Evolutionary conservation across 2,329 filamentous ascomycete species (phyloP), one percentile per base, ranked within the genome.

Genomic region (Pseudogymnoascus destructans): DNA sequence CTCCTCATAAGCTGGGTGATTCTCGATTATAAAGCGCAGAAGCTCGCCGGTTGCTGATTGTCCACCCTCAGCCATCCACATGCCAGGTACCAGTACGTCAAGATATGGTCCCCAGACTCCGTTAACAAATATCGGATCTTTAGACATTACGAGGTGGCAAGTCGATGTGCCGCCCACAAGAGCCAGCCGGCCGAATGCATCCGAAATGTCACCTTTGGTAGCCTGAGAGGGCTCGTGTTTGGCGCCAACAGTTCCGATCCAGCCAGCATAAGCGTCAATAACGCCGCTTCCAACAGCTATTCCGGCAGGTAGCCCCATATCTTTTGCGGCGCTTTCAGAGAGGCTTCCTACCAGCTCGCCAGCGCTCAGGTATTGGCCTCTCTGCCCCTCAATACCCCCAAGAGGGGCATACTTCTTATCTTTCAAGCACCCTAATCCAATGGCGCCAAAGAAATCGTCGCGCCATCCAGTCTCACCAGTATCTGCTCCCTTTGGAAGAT

Each of bases 381-480:
- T 97, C 93, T 98, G 69, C 78, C 88, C 87, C 70, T 97, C 80
- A 65, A 98, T 89, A 64, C 93, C 93, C 63, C 93, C 93, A 79
- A 98, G 87, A 64, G 91, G 84, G 76, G 87, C 87, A 71, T 95
- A 98, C 67, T 95, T 81, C 68, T 96, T 87, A 66, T 95, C 80
- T 54, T 80, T 81, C 59, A 98, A 75, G 64, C 95, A 91, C 35
- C 79, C 79, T n/a, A 98, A 78, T 13, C 93, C 93, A 68, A 98
- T 95, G 7, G 84, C 80, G 27, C 81, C 80, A 63, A 95, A 82
- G 69, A 98, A 98, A 68, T 97, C 92, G 65, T 92, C 87, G 71
- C 97, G 92, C 93, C 93, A 98, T 32, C 93, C 93, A 75, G 96
- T 97, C 59, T 95, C 89, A 71, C 90, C 96, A 54, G 91, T 91